Percentiles rank a stretch among this genome's conserved stretches.
Conservation (phyloP, 2,329 filamentous ascomycete genomes). For the Magnaporthiopsis poae region DNA sequence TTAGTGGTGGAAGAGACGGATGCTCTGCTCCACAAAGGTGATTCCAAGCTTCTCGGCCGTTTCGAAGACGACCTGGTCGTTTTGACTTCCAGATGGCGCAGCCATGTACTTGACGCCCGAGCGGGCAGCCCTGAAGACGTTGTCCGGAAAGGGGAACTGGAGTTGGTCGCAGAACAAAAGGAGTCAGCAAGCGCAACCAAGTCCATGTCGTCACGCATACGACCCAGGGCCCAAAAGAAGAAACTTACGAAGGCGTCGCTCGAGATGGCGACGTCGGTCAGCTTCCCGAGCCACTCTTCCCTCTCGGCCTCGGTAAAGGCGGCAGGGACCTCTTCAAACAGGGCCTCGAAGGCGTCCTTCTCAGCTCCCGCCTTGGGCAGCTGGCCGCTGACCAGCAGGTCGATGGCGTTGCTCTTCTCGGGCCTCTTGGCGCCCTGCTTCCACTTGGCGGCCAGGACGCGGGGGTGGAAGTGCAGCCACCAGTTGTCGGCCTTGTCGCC, state of each 20-base stretch:
- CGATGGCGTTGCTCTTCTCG: constrained; percentile 97
- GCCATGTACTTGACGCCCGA: constrained; percentile 95
- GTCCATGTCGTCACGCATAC: neutral
- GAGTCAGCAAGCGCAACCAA: constrained; percentile 1
- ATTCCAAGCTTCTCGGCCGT: constrained; percentile 87
- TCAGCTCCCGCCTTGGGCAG: constrained; percentile 76
- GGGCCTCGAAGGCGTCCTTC: constrained; percentile 72
- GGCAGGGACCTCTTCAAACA: constrained; percentile 80
- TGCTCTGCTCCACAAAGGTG: constrained; percentile 89
- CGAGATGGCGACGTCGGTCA: constrained; percentile 73
- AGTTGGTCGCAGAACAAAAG: neutral
- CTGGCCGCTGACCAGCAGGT: constrained; percentile 83
- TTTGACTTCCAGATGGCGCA: constrained; percentile 81
- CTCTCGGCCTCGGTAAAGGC: constrained; percentile 78
- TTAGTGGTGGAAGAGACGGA: constrained; percentile 90
- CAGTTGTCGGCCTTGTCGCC: constrained; percentile 98
- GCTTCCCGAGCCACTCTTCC: constrained; percentile 72
- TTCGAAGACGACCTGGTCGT: constrained; percentile 71
- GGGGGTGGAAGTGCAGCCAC: constrained; percentile 97
- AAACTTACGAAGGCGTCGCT: constrained; percentile 85
- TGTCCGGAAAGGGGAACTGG: constrained; percentile 96
- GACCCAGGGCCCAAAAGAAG: neutral
- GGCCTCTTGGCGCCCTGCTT: constrained; percentile 94
- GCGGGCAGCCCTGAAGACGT: constrained; percentile 80
- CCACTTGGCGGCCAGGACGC: constrained; percentile 81